Base-by-base conservation (phyloP, 805 yeast genomes). In the Metschnikowia cerradonensis region DNA sequence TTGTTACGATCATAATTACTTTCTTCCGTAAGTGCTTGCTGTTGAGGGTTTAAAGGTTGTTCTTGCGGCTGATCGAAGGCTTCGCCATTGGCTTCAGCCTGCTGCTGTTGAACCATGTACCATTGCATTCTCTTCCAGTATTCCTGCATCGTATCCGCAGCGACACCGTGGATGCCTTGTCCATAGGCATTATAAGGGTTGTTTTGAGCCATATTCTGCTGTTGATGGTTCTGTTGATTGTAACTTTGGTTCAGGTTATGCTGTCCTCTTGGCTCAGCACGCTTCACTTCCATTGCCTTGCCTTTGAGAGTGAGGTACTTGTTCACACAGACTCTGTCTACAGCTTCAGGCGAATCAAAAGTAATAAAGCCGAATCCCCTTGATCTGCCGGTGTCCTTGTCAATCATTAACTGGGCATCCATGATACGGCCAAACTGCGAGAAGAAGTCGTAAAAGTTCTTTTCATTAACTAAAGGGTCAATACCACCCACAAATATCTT, bases 331-430 rank as follows among this genome's bases (percentile, higher is more conserved):
- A 89, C 96, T 59, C 83, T 78, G 62, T 91, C 97, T 41, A 92
- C 97, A 14, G 97, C 97, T 42, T 86, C 91, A 20, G 96, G 95
- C 17, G 95, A 82, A 64, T 92, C 98, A 70, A 87, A 92, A 13
- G 99, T 92, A 56, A 92, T 90, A 68, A 92, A 92, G 1, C 99
- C 99, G 68, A 90, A 92, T 23, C 99, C 99, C 73, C 98, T 82
- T 2, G 97, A 90, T 64, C 96, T 82, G 52, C 98, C 97, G 3
- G 97, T 88, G 67, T 91, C 97, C 70, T 92, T 94, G 69, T 92
- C 97, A 59, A 92, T 81, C 99, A 92, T 92, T 59, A 92, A 80
- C 71, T 91, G 97, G 46, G 97, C 96, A 70, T 94, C 98, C 60
- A 92, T 87, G 52, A 92, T 91, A 39, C 83, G 82, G 60, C 97